A percentile compares a stretch with the other conserved stretches of the same genome.
Evolutionary conservation across 179 eudicot genomes (phyloP).

Genomic region (Heliamphora pulchella): DNA sequence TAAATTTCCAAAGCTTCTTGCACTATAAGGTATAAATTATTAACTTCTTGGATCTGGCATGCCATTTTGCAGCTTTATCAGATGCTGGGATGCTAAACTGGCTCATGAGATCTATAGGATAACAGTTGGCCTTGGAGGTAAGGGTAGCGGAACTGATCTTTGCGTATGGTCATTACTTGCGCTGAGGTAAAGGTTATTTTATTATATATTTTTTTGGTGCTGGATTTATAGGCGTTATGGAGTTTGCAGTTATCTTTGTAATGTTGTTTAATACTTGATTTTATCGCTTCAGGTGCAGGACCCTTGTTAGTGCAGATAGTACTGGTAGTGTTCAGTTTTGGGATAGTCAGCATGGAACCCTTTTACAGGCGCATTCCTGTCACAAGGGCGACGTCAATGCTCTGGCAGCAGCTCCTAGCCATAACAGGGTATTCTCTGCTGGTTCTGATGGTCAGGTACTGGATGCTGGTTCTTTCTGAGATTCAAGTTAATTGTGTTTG

Average conservation of each 20-base stretch:
- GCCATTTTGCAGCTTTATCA: conserved; percentile 53
- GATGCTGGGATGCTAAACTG: conserved; percentile 78
- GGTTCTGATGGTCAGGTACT: conserved; percentile 98
- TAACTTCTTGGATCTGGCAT: background rate
- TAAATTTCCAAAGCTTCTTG: conserved; percentile 7
- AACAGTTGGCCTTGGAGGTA: conserved; percentile 88
- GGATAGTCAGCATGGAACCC: conserved; percentile 86
- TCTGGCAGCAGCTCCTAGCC: conserved; percentile 73
- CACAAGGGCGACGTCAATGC: conserved; percentile 93
- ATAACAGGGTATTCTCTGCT: conserved; percentile 80
- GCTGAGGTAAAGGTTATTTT: conserved; percentile 45
- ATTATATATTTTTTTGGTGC: background rate
- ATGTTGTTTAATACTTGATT: background rate
- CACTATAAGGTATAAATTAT: background rate
- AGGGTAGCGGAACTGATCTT: conserved; percentile 63
- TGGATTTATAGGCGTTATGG: background rate
- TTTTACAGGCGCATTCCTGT: conserved; percentile 73
- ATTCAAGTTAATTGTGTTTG: background rate
- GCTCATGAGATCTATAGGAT: conserved; percentile 68
- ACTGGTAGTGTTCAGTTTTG: conserved; percentile 94
- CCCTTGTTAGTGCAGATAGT: conserved; percentile 96
- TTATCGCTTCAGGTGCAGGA: conserved; percentile 50
- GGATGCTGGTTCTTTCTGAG: background rate
- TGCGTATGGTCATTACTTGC: conserved; percentile 94
- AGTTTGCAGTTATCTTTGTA: background rate